Conservation (phyloP, 1,284 basidiomycete genomes). For the Inonotus hispidus region DNA sequence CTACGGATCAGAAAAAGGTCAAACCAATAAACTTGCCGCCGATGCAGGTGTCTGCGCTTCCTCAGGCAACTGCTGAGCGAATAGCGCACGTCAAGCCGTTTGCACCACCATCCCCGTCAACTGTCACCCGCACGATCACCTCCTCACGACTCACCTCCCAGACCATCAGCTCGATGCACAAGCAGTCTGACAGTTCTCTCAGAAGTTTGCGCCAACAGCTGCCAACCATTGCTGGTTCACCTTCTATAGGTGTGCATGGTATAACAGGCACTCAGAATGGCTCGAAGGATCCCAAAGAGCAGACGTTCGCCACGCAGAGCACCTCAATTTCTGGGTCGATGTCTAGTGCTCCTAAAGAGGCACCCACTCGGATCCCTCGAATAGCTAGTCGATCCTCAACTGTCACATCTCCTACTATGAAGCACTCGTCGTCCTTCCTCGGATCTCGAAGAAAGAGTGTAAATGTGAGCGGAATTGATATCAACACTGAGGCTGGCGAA, state of each 20-base stretch:
- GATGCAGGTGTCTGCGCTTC: slow-evolving; percentile 81
- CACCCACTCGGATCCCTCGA: slow-evolving; percentile 92
- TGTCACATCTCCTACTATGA: slow-evolving; percentile 58
- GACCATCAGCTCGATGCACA: slow-evolving; percentile 75
- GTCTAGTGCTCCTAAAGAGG: slow-evolving; percentile 54
- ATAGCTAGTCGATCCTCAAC: slow-evolving; percentile 78
- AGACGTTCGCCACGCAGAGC: slow-evolving; percentile 44
- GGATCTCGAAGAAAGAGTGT: slow-evolving; percentile 58
- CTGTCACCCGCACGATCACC: slow-evolving; percentile 36
- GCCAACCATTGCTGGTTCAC: slow-evolving; percentile 87
- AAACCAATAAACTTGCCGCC: slow-evolving; percentile 73
- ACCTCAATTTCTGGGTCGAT: slow-evolving; percentile 34
- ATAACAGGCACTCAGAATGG: slow-evolving; percentile 22
- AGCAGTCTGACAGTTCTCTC: slow-evolving; percentile 73
- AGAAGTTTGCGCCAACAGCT: slow-evolving; percentile 63
- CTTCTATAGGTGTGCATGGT: slow-evolving; percentile 62
- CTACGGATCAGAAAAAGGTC: slow-evolving; percentile 69
- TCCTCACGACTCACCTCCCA: slow-evolving; percentile 65
- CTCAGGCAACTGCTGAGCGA: slow-evolving; percentile 71
- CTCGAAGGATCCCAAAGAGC: slow-evolving; percentile 57
- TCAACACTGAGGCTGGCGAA: slow-evolving; percentile 62
- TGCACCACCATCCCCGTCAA: slow-evolving; percentile 39
- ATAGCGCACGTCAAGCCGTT: slow-evolving; percentile 69
- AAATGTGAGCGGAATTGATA: slow-evolving; percentile 39
- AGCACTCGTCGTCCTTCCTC: slow-evolving; percentile 40